Evolutionary conservation across 805 yeast species (phyloP), one percentile per base, ranked within the genome.

Genomic region (Candida qinlingensis): DNA sequence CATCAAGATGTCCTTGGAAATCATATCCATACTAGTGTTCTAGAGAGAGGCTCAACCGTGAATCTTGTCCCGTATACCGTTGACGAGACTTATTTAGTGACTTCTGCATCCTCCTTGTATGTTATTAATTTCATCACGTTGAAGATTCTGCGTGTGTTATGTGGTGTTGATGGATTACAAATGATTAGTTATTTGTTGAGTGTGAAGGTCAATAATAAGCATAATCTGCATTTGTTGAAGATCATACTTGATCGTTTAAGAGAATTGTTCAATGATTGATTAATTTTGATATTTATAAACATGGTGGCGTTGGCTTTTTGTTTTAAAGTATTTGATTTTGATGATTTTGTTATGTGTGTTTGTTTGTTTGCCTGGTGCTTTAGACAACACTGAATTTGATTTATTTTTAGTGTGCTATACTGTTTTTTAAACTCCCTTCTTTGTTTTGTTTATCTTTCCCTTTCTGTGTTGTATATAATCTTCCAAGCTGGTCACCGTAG

Each of bases 1-100:
- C 53, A 54, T 37, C 58, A 59, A 33, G 54, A 53, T 27, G 39
- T 53, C 5, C 52, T 59, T 8, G 63, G 63, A 1, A 54, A 59
- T 4, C 58, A 54, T 45, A 45, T 59, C 37, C 51, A 54, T 37
- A 42, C 44, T 8, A 37, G 52, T 8, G 55, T 52, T 12, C 31
- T 57, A 25, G 61, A 58, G 40, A 50, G 56, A 41, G 59, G 60
- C 0, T 57, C 63, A 10, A 34, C 52, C 5, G 45, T 54, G 51
- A 57, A 55, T 6, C 43, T 54, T n/a, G 41, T 59, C 3, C 54
- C 62, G 12, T 59, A 53, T 46, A 55, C 55, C 1, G 52, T 55
- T 4, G 63, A 58, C 27, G 56, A 55, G 5, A 45, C 47, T 13
- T 52, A 42, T n/a, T 38, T 55, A 1, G 49, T 53, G 7, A 55